Evolutionary conservation across 129 eudicot species (phyloP).

Genomic region (Chrysanthemum seticuspe): DNA sequence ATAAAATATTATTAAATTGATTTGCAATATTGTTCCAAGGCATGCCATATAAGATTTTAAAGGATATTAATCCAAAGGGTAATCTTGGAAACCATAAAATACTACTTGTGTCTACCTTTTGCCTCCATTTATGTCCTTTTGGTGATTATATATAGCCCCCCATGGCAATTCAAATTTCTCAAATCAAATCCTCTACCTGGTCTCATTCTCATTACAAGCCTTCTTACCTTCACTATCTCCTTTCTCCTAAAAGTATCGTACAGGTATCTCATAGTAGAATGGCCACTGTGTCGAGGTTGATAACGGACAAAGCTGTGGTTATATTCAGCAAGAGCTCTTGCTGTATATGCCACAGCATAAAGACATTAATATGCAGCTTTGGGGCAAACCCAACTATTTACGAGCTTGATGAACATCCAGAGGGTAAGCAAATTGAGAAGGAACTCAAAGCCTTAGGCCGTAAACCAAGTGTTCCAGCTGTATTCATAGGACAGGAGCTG

Average conservation of each 20-base stretch:
- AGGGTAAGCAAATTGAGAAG: constrained; percentile 48
- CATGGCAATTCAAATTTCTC: neutral
- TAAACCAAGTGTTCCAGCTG: constrained; percentile 62
- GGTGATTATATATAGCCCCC: constrained; percentile 22
- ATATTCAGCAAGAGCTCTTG: constrained; percentile 62
- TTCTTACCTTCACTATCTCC: neutral
- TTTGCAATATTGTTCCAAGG: constrained; percentile 10
- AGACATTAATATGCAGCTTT: constrained; percentile 55
- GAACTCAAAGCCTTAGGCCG: constrained; percentile 42
- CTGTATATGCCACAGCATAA: constrained; percentile 54
- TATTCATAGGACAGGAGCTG: constrained; percentile 52
- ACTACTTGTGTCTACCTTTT: constrained; percentile 23
- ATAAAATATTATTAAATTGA: constrained; percentile 17
- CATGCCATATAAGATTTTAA: constrained; percentile 22
- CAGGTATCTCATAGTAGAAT: constrained; percentile 3
- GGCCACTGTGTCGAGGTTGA: constrained; percentile 38
- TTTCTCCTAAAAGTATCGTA: neutral
- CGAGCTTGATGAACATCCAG: constrained; percentile 57
- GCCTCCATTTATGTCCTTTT: constrained; percentile 25
- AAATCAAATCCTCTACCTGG: constrained; percentile 12
- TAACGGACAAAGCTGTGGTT: constrained; percentile 50
- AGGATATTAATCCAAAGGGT: neutral
- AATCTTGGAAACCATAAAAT: constrained; percentile 18
- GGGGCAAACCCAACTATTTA: constrained; percentile 57
- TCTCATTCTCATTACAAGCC: neutral